Evolutionary conservation across 2,329 filamentous ascomycete genomes (phyloP).

Genomic region (Hortaea werneckii): DNA sequence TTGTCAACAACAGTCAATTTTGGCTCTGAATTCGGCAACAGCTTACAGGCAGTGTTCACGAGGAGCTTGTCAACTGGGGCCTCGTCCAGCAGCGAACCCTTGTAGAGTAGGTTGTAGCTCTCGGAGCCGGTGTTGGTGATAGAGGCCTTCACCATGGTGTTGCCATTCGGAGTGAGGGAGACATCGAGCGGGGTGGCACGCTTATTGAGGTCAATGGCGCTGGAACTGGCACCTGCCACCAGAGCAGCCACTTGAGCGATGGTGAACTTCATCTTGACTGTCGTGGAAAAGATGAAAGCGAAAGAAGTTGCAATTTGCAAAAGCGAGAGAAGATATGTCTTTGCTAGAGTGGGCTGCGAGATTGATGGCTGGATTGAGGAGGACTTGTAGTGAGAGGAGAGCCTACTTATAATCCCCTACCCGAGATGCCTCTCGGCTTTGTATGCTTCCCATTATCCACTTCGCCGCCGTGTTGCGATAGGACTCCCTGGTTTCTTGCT

Average conservation of each 20-base stretch:
- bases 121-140: slow-evolving; percentile 16
- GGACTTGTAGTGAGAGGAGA: too few relatives aligned
- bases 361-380: too few relatives aligned
- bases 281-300: neutral
- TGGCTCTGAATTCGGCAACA: neutral
- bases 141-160: slow-evolving; percentile 16
- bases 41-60: slow-evolving; percentile 12
- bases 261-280: neutral
- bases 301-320: neutral
- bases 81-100: slow-evolving; percentile 17
- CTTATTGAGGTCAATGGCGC: slow-evolving; percentile 15
- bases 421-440: too few relatives aligned
- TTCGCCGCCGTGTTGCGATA: too few relatives aligned
- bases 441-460: too few relatives aligned
- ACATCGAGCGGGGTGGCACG: slow-evolving; percentile 15
- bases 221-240: slow-evolving; percentile 7
- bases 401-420: too few relatives aligned
- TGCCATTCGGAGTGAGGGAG: slow-evolving; percentile 10
- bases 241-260: slow-evolving; percentile 4
- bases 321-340: too few relatives aligned
- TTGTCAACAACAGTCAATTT: neutral
- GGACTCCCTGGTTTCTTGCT: too few relatives aligned
- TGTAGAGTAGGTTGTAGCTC: slow-evolving; percentile 18
- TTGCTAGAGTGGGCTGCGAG: too few relatives aligned
- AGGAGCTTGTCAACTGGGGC: slow-evolving; percentile 17